Evolutionary conservation across 1,284 basidiomycete species (phyloP).

Genomic region (Trichosporon coremiiforme): DNA sequence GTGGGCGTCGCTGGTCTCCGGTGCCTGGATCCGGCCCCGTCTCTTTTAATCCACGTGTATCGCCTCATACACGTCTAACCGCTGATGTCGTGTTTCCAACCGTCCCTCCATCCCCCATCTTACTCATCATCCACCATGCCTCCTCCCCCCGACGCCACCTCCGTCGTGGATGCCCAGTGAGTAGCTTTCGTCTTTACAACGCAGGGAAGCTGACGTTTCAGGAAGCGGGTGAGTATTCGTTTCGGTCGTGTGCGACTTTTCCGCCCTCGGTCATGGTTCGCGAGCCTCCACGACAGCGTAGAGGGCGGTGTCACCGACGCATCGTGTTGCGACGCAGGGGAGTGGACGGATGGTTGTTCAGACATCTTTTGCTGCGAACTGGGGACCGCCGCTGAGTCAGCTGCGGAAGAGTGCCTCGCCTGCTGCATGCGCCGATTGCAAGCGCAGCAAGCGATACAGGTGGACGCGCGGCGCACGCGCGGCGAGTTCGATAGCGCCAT

Average conservation of each 20-base stretch:
- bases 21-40: slow-evolving; percentile 10
- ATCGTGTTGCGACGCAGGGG: neutral
- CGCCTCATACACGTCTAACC: slow-evolving; percentile 13
- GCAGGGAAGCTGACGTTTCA: slow-evolving; percentile 19
- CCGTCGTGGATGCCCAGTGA: slow-evolving; percentile 32
- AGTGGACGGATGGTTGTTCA: neutral
- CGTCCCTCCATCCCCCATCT: neutral
- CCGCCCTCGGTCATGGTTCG: neutral
- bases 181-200: neutral
- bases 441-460: neutral
- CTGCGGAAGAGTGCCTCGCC: too few species aligned
- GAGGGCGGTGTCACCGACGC: neutral
- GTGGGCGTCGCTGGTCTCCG: slow-evolving; percentile 1
- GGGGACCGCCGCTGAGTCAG: too few species aligned
- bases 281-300: neutral
- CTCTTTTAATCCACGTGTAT: slow-evolving; percentile 16
- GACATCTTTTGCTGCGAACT: too few species aligned
- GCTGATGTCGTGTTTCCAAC: slow-evolving; percentile 15
- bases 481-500: neutral
- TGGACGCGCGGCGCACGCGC: neutral
- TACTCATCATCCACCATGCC: slow-evolving; percentile 24
- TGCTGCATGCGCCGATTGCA: too few species aligned
- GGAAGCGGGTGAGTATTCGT: slow-evolving; percentile 28
- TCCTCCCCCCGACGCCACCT: slow-evolving; percentile 31
- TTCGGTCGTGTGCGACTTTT: neutral